phyloP scores from a whole-genome alignment of 257 asterid genomes.

The Ehretia macrophylla region DNA sequence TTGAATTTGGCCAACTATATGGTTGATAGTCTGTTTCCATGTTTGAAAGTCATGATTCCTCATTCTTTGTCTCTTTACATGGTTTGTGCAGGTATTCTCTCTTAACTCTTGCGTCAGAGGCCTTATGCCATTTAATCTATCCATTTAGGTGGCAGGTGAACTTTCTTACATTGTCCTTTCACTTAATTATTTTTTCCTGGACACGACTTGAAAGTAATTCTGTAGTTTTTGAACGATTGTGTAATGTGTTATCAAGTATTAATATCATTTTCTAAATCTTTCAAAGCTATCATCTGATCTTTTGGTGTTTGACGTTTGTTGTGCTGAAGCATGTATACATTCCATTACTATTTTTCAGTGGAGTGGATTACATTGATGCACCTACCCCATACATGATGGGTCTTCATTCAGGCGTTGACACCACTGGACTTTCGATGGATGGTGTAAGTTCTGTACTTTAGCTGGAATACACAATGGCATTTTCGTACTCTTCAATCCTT shows the following conservation, averaged over 20 bases:
- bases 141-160: conserved; percentile 99
- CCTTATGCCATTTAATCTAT: conserved; percentile 94
- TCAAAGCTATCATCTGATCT: conserved; percentile 44
- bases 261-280: conserved; percentile 23
- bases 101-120: conserved; percentile 91
- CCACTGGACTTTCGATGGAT: conserved; percentile 87
- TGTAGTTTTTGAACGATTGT: background rate
- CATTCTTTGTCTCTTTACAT: background rate
- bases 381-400: conserved; percentile 99
- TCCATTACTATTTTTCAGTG: conserved; percentile 98
- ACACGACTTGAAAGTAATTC: background rate
- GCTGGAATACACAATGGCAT: background rate
- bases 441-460: conserved; percentile 68
- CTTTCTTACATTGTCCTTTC: background rate
- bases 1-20: background rate
- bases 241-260: conserved; percentile 15
- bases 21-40: background rate
- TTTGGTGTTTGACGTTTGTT: conserved; percentile 43
- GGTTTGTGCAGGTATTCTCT: conserved; percentile 71
- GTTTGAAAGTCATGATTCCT: background rate
- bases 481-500: background rate
- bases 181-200: background rate
- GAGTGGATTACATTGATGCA: conserved; percentile 99
- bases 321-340: conserved; percentile 99
- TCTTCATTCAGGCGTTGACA: conserved; percentile 97